phyloP scores from a whole-genome alignment of 306 rosid species.

The Prunus dulcis region DNA sequence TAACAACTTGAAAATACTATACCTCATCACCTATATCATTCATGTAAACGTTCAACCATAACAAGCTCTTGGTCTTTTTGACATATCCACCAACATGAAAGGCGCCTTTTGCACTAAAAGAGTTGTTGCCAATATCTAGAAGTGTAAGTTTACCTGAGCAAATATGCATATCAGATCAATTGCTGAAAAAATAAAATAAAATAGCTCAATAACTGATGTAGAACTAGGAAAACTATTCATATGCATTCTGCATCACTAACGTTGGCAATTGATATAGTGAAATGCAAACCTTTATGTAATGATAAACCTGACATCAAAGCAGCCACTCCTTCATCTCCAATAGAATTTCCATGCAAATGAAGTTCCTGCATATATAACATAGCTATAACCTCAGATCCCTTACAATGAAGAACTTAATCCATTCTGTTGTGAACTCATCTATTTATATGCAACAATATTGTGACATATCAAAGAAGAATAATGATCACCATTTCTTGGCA shows the following conservation, averaged over 20 bases:
- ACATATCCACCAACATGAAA: constrained; percentile 77
- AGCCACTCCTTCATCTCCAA: constrained; percentile 89
- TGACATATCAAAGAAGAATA: neutral
- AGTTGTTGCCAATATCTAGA: constrained; percentile 87
- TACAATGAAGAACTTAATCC: neutral
- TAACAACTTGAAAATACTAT: constrained; percentile 24
- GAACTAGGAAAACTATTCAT: too few relatives aligned
- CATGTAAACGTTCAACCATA: constrained; percentile 87
- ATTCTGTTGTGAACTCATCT: neutral
- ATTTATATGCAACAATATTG: neutral
- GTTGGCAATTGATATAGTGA: constrained; percentile 7
- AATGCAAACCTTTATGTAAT: constrained; percentile 62
- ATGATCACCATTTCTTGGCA: neutral
- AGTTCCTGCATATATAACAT: constrained; percentile 59
- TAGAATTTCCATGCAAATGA: constrained; percentile 91
- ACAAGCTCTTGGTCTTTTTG: constrained; percentile 65
- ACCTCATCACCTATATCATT: constrained; percentile 98
- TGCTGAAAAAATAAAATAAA: constrained; percentile 2
- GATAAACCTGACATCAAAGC: constrained; percentile 77
- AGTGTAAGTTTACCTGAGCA: constrained; percentile 72
- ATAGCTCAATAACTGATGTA: constrained; percentile 8
- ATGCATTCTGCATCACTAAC: constrained; percentile 3
- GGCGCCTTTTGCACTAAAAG: constrained; percentile 78
- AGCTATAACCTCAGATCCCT: neutral
- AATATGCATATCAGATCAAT: constrained; percentile 30